Evolutionary conservation across 192 early-diverging fungal species (phyloP).

Genomic region (Diversispora eburnea): DNA sequence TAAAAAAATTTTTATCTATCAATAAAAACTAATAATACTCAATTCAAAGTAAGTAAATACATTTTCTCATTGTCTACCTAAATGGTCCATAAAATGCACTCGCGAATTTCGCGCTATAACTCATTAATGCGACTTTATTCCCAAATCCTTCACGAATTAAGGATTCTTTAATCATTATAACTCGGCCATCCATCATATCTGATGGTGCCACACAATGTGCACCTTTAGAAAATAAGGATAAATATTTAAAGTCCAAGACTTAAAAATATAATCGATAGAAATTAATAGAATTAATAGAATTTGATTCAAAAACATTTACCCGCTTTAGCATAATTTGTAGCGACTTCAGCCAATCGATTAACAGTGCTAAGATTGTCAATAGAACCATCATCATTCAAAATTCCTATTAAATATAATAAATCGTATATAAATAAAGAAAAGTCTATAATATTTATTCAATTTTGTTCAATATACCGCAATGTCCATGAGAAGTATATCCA

Average conservation of each 20-base stretch:
- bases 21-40: neutral
- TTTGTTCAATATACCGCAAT: conserved; percentile 67
- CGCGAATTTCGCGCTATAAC: conserved; percentile 97
- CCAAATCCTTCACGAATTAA: conserved; percentile 71
- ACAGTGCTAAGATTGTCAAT: conserved; percentile 80
- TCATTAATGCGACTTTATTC: conserved; percentile 84
- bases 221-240: neutral
- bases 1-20: conserved; percentile 23
- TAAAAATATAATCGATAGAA: neutral
- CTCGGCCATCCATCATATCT: conserved; percentile 98
- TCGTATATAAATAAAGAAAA: neutral
- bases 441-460: neutral
- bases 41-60: neutral
- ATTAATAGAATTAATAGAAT: neutral
- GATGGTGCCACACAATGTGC: conserved; percentile 89
- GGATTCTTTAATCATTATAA: conserved; percentile 86
- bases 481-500: conserved; percentile 94
- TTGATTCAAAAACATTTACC: conserved; percentile 41
- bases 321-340: conserved; percentile 83
- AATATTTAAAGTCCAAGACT: neutral
- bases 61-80: conserved; percentile 48
- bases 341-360: conserved; percentile 77
- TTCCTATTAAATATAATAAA: conserved; percentile 8
- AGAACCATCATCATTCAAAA: conserved; percentile 67
- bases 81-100: conserved; percentile 96